A percentile compares a stretch with the other conserved stretches of the same genome.
phyloP scores from a whole-genome alignment of 2,329 filamentous ascomycete genomes.

The Fusarium sublunatum region DNA sequence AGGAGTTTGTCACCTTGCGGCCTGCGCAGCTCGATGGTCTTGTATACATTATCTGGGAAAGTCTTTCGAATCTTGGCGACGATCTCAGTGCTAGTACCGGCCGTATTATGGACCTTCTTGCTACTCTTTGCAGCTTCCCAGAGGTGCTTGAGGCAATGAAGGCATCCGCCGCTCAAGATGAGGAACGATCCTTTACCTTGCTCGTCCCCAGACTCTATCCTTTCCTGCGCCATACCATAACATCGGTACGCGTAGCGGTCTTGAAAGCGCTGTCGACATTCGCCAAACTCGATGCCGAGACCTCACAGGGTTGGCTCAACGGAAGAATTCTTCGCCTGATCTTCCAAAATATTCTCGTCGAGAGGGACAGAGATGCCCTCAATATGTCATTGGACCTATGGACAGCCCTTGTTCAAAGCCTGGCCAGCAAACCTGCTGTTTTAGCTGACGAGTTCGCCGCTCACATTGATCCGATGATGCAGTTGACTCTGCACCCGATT shows the following conservation, averaged over 20 bases:
- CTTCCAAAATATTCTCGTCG: conserved; percentile 95
- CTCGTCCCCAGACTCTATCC: conserved; percentile 94
- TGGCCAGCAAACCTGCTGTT: conserved; percentile 72
- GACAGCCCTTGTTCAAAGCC: conserved; percentile 77
- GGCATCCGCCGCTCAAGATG: conserved; percentile 81
- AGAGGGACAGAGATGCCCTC: conserved; percentile 86
- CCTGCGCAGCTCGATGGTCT: conserved; percentile 81
- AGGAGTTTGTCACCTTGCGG: conserved; percentile 90
- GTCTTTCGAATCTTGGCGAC: conserved; percentile 94
- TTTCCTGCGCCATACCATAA: conserved; percentile 96
- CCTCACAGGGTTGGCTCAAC: conserved; percentile 91
- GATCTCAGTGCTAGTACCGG: conserved; percentile 97
- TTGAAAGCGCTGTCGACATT: conserved; percentile 94
- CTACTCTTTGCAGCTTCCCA: conserved; percentile 93
- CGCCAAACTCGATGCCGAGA: conserved; percentile 81
- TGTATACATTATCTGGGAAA: conserved; percentile 97
- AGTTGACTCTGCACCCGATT: conserved; percentile 88
- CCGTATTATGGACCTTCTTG: conserved; percentile 97
- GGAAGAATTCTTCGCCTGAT: conserved; percentile 88
- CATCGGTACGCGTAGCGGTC: conserved; percentile 91
- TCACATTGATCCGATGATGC: conserved; percentile 84
- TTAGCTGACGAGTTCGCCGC: conserved; percentile 78
- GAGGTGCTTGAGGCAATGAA: conserved; percentile 96
- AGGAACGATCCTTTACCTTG: conserved; percentile 89
- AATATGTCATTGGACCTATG: conserved; percentile 88